Evolutionary conservation across 2,329 filamentous ascomycete species (phyloP), one percentile per base, ranked within the genome.

Genomic region (Coniella lustricola): DNA sequence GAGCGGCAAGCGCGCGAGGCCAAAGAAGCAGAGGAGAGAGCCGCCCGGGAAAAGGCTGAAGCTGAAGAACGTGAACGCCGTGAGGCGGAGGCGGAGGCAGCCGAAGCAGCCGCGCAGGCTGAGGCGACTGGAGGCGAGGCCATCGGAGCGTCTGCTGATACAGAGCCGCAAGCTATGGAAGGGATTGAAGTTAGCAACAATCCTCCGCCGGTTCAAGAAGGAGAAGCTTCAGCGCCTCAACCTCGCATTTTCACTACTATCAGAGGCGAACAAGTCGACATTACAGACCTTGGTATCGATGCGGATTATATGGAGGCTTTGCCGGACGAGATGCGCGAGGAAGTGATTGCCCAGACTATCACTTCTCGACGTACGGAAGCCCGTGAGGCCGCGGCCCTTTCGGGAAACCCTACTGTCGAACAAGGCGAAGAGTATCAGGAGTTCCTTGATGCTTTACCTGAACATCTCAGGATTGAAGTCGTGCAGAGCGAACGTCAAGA

Each of bases 251-350:
- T 84, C 58, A 94, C 88, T 14, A 90, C 79, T 2, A 90, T 98
- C 46, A 76, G 90, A 52, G 91, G 90, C 21, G 85, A 87, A 54
- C 83, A 93, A 59, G 80, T 95, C 46, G 93, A 98, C 64, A 93
- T 98, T 42, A 98, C 93, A 0, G 87, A 88, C 52, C 76, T 98
- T 53, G 90, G 91, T 42, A 97, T 98, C 58, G 93, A 98, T 62
- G 80, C 86, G 14, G 90, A 95, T 49, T 98, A 96, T 66, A 79
- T 98, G 7, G 88, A 93, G 51, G 94, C 91, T n/a, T 72, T 98
- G n/a, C 93, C 93, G 0, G 93, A 98, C 58, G 94, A 98, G 53
- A 83, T 97, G 62, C 80, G 93, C 39, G 91, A 97, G 65, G 93
- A 98, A 63, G 93, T 98, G 42, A 87, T 98, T 55, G 89, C 94